Conservation (phyloP, 2,329 filamentous ascomycete species). For the Falciphora oryzae region DNA sequence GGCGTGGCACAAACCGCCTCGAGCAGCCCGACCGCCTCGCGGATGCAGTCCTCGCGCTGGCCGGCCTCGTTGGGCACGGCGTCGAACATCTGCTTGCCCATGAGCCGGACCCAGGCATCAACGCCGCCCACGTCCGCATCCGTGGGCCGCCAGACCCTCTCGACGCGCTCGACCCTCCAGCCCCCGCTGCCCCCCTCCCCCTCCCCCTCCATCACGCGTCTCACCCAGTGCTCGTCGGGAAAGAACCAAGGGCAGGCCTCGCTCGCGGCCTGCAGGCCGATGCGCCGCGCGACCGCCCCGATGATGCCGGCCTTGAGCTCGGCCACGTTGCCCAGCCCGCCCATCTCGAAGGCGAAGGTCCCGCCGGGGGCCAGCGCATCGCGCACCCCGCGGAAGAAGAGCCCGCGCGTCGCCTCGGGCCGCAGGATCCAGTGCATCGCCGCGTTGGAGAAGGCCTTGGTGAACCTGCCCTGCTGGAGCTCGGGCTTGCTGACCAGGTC, state of each 20-base stretch:
- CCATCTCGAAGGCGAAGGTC: slow-evolving; percentile 63
- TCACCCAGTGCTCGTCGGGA: slow-evolving; percentile 57
- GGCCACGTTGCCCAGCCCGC: slow-evolving; percentile 61
- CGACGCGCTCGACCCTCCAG: slow-evolving; percentile 45
- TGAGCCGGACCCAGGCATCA: slow-evolving; percentile 60
- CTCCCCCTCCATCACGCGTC: slow-evolving; percentile 27
- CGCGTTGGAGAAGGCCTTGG: slow-evolving; percentile 61
- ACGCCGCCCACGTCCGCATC: slow-evolving; percentile 52
- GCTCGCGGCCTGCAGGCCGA: slow-evolving; percentile 42
- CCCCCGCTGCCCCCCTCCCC: slow-evolving; percentile 29
- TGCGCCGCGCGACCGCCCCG: slow-evolving; percentile 43
- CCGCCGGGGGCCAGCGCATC: slow-evolving; percentile 49
- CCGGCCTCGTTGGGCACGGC: slow-evolving; percentile 32
- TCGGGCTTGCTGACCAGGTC: slow-evolving; percentile 27
- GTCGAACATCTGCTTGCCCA: slow-evolving; percentile 55
- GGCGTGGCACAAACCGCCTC: slow-evolving; percentile 48
- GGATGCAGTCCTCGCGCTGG: slow-evolving; percentile 46
- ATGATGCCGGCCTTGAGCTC: slow-evolving; percentile 57
- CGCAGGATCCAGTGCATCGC: slow-evolving; percentile 63
- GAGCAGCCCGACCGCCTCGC: slow-evolving; percentile 49
- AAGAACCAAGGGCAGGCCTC: slow-evolving; percentile 65
- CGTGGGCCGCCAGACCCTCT: slow-evolving; percentile 62
- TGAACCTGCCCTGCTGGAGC: slow-evolving; percentile 34
- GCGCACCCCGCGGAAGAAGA: slow-evolving; percentile 49
- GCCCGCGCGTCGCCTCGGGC: slow-evolving; percentile 31